phyloP scores from a whole-genome alignment of 805 yeast species.

The Wickerhamomyces xylosicus region DNA sequence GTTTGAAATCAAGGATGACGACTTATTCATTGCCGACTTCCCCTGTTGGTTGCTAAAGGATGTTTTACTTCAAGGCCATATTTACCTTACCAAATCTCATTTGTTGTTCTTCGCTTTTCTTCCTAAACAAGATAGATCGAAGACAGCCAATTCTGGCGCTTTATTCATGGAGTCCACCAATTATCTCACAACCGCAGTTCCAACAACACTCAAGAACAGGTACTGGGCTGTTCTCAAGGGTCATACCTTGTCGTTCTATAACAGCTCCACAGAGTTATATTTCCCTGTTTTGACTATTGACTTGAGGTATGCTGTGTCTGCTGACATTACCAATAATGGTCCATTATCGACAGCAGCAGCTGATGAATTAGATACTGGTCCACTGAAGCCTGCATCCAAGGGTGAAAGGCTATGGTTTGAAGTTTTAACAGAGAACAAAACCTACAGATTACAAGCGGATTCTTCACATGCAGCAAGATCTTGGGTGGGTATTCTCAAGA shows the following conservation, averaged over 20 bases:
- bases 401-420: constrained; percentile 33
- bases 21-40: constrained; percentile 48
- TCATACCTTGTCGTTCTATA: constrained; percentile 57
- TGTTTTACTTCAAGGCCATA: constrained; percentile 78
- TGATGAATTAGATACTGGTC: constrained; percentile 14
- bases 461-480: constrained; percentile 60
- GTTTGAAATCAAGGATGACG: constrained; percentile 41
- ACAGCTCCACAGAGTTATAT: constrained; percentile 68
- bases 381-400: too few species aligned
- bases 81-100: constrained; percentile 56
- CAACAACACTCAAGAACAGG: constrained; percentile 28
- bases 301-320: constrained; percentile 49
- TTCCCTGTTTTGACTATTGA: constrained; percentile 76
- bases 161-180: constrained; percentile 27
- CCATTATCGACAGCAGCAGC: background rate
- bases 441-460: constrained; percentile 65
- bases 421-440: constrained; percentile 45
- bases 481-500: constrained; percentile 71
- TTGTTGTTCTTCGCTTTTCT: constrained; percentile 71
- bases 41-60: constrained; percentile 77
- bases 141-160: constrained; percentile 37
- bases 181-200: constrained; percentile 10
- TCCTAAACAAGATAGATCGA: constrained; percentile 41
- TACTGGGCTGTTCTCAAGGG: constrained; percentile 77
- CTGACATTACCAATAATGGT: constrained; percentile 34